phyloP scores from a whole-genome alignment of 768 basidiomycete species.

The Lactarius sanguifluus region DNA sequence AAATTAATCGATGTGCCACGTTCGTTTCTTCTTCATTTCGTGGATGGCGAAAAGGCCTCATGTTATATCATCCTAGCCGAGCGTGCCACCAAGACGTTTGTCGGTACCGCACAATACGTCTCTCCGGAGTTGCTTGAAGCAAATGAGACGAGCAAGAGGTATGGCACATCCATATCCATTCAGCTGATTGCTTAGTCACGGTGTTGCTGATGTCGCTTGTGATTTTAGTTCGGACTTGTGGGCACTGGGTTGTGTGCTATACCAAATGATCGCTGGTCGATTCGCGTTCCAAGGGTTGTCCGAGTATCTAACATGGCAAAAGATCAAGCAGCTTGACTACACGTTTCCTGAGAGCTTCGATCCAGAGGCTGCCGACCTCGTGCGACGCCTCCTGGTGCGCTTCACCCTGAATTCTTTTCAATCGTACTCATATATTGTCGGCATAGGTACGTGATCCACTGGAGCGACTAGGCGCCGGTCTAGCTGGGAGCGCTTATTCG shows the following conservation, averaged over 20 bases:
- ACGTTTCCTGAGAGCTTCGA: slow-evolving; percentile 86
- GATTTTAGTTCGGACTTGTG: slow-evolving; percentile 81
- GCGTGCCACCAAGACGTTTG: slow-evolving; percentile 65
- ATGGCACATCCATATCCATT: slow-evolving; percentile 21
- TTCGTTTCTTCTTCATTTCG: slow-evolving; percentile 40
- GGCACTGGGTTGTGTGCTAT: slow-evolving; percentile 93
- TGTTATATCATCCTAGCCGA: slow-evolving; percentile 40
- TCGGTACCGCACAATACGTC: slow-evolving; percentile 89
- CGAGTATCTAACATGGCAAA: slow-evolving; percentile 93
- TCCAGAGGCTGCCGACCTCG: slow-evolving; percentile 73
- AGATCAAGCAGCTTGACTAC: slow-evolving; percentile 87
- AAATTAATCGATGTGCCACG: slow-evolving; percentile 62
- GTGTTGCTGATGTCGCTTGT: slow-evolving; percentile 11
- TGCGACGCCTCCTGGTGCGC: slow-evolving; percentile 73
- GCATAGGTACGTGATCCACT: slow-evolving; percentile 44
- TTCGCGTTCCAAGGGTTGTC: slow-evolving; percentile 91
- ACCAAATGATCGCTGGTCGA: slow-evolving; percentile 87
- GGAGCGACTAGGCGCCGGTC: slow-evolving; percentile 59
- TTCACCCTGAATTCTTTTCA: neutral
- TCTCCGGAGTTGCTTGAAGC: slow-evolving; percentile 80
- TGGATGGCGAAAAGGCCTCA: slow-evolving; percentile 29
- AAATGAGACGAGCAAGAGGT: slow-evolving; percentile 78
- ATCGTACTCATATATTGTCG: neutral
- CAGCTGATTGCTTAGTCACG: neutral
- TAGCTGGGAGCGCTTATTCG: slow-evolving; percentile 39